phyloP scores from a whole-genome alignment of 352 stramenopile species.

The Phytophthora megakarya region DNA sequence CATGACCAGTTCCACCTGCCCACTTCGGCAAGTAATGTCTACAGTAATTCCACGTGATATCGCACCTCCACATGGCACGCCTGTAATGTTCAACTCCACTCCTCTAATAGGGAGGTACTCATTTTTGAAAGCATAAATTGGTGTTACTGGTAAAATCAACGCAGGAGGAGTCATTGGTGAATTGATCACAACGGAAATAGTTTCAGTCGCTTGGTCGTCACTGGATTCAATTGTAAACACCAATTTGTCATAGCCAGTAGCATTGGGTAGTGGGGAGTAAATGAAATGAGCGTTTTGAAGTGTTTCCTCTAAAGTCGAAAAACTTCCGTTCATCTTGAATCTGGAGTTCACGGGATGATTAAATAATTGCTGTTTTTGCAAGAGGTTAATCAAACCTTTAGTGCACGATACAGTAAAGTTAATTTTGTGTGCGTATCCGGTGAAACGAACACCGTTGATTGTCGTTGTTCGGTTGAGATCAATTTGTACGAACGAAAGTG shows the following conservation, averaged over 20 bases:
- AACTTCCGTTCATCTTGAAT: constrained; percentile 11
- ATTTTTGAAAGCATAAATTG: constrained; percentile 21
- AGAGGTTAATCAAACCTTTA: constrained; percentile 12
- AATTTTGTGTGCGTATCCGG: constrained; percentile 19
- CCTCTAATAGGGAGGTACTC: constrained; percentile 5
- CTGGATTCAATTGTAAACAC: constrained; percentile 16
- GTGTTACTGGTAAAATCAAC: constrained; percentile 8
- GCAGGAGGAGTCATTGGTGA: constrained; percentile 1
- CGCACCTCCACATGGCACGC: neutral
- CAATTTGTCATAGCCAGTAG: constrained; percentile 20
- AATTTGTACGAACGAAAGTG: constrained; percentile 19
- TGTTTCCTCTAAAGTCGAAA: constrained; percentile 8
- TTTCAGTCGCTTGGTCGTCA: constrained; percentile 13
- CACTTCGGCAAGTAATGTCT: constrained; percentile 15
- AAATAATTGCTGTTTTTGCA: constrained; percentile 1
- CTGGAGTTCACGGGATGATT: neutral
- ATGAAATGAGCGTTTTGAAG: constrained; percentile 8
- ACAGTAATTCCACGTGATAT: constrained; percentile 13
- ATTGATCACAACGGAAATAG: constrained; percentile 24
- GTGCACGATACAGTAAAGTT: constrained; percentile 12
- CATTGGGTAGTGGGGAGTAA: constrained; percentile 14
- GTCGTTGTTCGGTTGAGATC: constrained; percentile 5
- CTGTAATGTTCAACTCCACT: neutral
- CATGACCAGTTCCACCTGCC: constrained; percentile 5
- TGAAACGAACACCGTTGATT: constrained; percentile 16